Conservation (phyloP, 176 grass and related monocot genomes). For the Guadua angustifolia region DNA sequence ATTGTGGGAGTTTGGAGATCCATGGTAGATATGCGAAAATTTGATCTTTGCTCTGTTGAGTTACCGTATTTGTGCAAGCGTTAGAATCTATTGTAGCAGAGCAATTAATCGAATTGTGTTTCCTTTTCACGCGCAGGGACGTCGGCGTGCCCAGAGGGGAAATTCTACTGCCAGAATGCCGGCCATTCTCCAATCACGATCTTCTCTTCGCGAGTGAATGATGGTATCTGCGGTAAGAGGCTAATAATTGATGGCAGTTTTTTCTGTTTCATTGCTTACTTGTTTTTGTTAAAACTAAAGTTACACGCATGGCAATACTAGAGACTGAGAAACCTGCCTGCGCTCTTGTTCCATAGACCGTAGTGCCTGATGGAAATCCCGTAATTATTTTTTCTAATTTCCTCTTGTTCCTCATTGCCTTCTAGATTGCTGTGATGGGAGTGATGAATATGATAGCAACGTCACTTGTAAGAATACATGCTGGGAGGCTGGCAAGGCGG, state of each 20-base stretch:
- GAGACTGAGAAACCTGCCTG: neutral
- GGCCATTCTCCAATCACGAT: conserved; percentile 75
- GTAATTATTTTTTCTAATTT: conserved; percentile 3
- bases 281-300: conserved; percentile 11
- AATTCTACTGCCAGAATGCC: conserved; percentile 90
- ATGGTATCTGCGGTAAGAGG: conserved; percentile 89
- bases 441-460: conserved; percentile 86
- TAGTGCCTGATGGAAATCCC: neutral
- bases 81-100: neutral
- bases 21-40: conserved; percentile 15
- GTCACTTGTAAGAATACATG: conserved; percentile 84
- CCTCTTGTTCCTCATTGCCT: neutral
- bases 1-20: conserved; percentile 23
- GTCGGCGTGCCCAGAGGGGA: conserved; percentile 88
- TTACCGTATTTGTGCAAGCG: neutral
- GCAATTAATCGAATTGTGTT: conserved; percentile 23
- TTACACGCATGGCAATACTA: neutral
- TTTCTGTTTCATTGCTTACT: neutral
- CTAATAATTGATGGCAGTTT: neutral
- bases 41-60: neutral
- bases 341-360: neutral
- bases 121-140: conserved; percentile 61
- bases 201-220: conserved; percentile 91
- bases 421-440: conserved; percentile 97
- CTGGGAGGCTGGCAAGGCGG: conserved; percentile 94